Conservation (phyloP, 73 alveolate genomes). For the Durusdinium trenchii region DNA sequence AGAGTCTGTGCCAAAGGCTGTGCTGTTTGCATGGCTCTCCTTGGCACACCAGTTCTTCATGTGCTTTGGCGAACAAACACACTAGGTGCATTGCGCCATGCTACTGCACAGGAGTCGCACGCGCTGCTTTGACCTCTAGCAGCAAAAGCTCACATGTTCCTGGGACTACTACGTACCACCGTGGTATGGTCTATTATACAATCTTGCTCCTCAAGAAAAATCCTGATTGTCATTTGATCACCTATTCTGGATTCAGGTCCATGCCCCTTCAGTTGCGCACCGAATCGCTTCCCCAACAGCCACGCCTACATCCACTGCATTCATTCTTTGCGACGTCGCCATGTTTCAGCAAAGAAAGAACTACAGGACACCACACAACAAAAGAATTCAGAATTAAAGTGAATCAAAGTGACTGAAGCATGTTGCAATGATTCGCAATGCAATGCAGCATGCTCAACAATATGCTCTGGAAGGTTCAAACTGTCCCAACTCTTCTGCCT, state of each 20-base stretch:
- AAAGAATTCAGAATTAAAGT: too few species aligned
- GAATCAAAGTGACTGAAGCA: too few species aligned
- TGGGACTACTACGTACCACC: too few species aligned
- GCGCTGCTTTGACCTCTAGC: constrained; percentile 18
- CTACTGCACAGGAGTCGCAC: constrained; percentile 62
- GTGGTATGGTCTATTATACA: neutral
- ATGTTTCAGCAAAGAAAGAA: neutral
- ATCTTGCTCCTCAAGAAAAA: neutral
- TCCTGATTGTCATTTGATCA: neutral
- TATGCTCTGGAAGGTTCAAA: too few species aligned
- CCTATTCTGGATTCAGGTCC: neutral
- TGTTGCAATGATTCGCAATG: too few species aligned
- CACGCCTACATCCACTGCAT: too few species aligned
- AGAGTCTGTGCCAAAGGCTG: constrained; percentile 55
- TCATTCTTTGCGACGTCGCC: too few species aligned
- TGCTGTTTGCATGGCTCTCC: constrained; percentile 86
- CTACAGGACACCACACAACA: neutral
- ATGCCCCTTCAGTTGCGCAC: constrained; percentile 66
- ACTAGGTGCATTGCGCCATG: constrained; percentile 43
- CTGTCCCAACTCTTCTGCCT: neutral
- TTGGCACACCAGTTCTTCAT: neutral
- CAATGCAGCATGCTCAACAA: too few species aligned
- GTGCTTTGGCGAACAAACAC: neutral
- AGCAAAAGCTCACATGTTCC: neutral
- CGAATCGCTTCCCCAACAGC: constrained; percentile 62